Evolutionary conservation across 768 basidiomycete genomes (phyloP), one percentile per base, ranked within the genome.

Genomic region (Rhizopogon vinicolor): DNA sequence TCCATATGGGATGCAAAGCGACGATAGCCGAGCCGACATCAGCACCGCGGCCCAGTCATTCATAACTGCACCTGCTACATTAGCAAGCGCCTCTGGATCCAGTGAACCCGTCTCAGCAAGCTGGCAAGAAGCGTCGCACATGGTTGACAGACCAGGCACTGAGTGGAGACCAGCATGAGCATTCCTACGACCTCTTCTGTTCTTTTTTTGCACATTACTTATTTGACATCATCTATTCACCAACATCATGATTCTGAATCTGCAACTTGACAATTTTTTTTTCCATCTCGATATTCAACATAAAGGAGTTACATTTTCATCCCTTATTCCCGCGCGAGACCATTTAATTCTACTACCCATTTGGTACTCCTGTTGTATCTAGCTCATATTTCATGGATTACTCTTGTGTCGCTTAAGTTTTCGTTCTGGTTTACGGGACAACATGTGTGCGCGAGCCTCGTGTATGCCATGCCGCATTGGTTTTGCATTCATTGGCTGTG

Each of bases 21-120:
- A 63, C 62, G 74, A 66, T 58, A 80, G 80, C 61, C 80, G 73
- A 40, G 77, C 79, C 0, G 85, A 85, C 65, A 77, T 89, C 63
- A 88, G 87, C 66, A 86, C 85, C 0, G 87, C 87, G 12, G 77
- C 81, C 3, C 77, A 77, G 56, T 89, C 87, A 54, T 86, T 88
- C 60, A 77, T 89, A 19, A 87, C 87, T 5, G 79, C 81, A 16
- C 77, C 88, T 41, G 77, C 79, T 45, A 86, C 85, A 7, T 65
- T 85, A 10, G 76, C 77, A 14, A 80, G 81, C 22, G 78, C 63
- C 33, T 84, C 84, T 16, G 84, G 81, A 43, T 75, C 78, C 52
- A 77, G 79, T 52, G 77, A 72, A 35, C 68, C 69, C 22, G 78
- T 75, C 39, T 72, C 76, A 16, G 68, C 75, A 45, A 83, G 78